Evolutionary conservation across 129 eudicot genomes (phyloP), one percentile per base, ranked within the genome.

Genomic region (Centrapalus pauciflorus): DNA sequence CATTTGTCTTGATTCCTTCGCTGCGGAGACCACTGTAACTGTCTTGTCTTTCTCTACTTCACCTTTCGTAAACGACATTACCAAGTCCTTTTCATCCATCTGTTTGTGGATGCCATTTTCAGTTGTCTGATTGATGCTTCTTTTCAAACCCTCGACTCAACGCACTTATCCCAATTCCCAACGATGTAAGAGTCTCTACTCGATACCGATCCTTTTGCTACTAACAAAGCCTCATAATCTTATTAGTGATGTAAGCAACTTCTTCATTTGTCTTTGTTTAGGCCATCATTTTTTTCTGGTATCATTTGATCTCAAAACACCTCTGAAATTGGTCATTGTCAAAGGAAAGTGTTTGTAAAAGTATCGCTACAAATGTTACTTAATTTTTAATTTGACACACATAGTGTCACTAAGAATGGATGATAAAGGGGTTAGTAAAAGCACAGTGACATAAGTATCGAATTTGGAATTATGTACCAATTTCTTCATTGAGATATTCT

Each of bases 61-160:
- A 28, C 13, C 62, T 61, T 59, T 27, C 46, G 34, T 38, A 75
- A 58, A 75, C 74, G 69, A 67, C 80, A 75, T 50, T 26, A 26
- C 1, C 41, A 50, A 19, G 76, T 76, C 76, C 2, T 68, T 68
- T 60, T 76, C 71, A 41, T 61, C 32, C 45, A 33, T 35, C 64
- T 76, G 65, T 61, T 49, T 21, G 27, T 45, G 29, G 26, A 48
- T 56, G 32, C 21, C 40, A 29, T 37, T 55, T 27, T 40, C 4
- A 30, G 49, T 43, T 41, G 72, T 64, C 51, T 60, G 28, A 59
- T 61, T 60, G 14, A 35, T 67, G 63, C 37, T 67, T 67, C 23
- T 3, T 67, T 37, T 64, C 4, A 33, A 69, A 68, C 32, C 21
- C 26, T 35, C 13, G 23, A 16, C 14, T 59, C 51, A 37, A 37